These are phyloP conservation scores for Cystobasidiaceae sp. DNA, from an alignment of 1,284 basidiomycete species.

Conservation along the genomic window DNA sequence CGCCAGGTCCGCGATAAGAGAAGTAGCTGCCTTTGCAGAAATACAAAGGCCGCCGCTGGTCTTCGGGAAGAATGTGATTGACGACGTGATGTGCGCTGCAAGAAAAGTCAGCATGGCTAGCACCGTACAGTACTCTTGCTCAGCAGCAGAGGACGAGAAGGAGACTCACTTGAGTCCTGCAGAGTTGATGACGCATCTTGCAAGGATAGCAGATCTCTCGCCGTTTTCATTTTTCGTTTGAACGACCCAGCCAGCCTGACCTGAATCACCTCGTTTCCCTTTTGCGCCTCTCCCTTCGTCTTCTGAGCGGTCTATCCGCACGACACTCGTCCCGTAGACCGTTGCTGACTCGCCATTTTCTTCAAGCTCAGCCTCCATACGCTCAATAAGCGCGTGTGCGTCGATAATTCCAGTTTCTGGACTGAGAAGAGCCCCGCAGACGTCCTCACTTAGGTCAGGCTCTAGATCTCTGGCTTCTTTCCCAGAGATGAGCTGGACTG, in stretches of 20 bases:
- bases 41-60: constrained; percentile 30
- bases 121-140: constrained; percentile 54
- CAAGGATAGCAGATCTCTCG: constrained; percentile 66
- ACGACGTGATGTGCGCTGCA: constrained; percentile 31
- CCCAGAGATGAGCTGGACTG: constrained; percentile 64
- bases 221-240: constrained; percentile 49
- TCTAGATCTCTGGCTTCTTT: constrained; percentile 71
- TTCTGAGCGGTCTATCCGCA: constrained; percentile 69
- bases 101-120: too few species aligned
- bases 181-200: constrained; percentile 77
- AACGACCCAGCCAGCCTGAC: constrained; percentile 53
- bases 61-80: constrained; percentile 38
- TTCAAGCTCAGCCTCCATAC: constrained; percentile 56
- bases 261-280: constrained; percentile 38
- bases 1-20: constrained; percentile 72
- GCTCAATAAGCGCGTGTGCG: constrained; percentile 58
- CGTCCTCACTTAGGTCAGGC: constrained; percentile 67
- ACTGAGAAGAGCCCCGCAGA: constrained; percentile 70
- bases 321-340: constrained; percentile 74
- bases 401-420: constrained; percentile 88
- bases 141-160: constrained; percentile 63
- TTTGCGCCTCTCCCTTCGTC: constrained; percentile 34
- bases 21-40: constrained; percentile 65
- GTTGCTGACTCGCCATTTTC: constrained; percentile 68
- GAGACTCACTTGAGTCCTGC: constrained; percentile 65